A percentile compares a stretch with the other conserved stretches of the same genome.
phyloP scores from a whole-genome alignment of 805 yeast genomes.

The Diddensiella transvaalensis region DNA sequence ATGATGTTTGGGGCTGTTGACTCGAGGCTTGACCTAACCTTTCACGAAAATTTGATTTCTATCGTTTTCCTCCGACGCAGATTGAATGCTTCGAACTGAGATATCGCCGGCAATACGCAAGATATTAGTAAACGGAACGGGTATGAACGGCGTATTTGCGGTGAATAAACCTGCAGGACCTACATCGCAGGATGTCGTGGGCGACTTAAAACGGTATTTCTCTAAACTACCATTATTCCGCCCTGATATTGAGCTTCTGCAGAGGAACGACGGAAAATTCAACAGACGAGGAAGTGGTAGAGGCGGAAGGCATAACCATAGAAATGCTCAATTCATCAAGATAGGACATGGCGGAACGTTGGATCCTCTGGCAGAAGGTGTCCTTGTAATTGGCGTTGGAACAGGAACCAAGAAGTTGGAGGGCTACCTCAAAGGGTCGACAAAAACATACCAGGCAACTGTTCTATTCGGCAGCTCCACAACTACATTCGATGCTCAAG shows the following conservation, averaged over 20 bases:
- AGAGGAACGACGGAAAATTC: constrained; percentile 26
- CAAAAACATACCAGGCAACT: constrained; percentile 75
- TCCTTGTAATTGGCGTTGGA: constrained; percentile 85
- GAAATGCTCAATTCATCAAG: constrained; percentile 54
- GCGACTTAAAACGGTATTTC: constrained; percentile 60
- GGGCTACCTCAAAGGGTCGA: constrained; percentile 66
- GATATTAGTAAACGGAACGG: neutral
- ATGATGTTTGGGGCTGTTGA: too few species aligned
- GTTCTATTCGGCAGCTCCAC: constrained; percentile 89
- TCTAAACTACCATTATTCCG: constrained; percentile 57
- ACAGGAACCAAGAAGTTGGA: constrained; percentile 80
- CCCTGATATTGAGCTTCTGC: constrained; percentile 28
- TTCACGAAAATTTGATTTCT: too few species aligned
- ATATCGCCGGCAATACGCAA: neutral
- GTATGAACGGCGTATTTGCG: constrained; percentile 88
- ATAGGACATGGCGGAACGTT: constrained; percentile 99
- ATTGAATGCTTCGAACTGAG: neutral
- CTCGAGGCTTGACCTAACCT: too few species aligned
- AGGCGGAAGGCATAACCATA: constrained; percentile 33
- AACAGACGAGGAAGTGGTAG: constrained; percentile 29
- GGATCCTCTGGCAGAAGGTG: constrained; percentile 96
- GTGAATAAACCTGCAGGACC: constrained; percentile 85
- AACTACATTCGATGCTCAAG: constrained; percentile 91
- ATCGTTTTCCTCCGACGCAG: too few species aligned
- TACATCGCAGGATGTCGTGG: constrained; percentile 71